A percentile compares a stretch with the other conserved stretches of the same genome.
These are phyloP conservation scores for Ciborinia camelliae DNA, from an alignment of 2,329 filamentous ascomycete species.

Conservation along the genomic window DNA sequence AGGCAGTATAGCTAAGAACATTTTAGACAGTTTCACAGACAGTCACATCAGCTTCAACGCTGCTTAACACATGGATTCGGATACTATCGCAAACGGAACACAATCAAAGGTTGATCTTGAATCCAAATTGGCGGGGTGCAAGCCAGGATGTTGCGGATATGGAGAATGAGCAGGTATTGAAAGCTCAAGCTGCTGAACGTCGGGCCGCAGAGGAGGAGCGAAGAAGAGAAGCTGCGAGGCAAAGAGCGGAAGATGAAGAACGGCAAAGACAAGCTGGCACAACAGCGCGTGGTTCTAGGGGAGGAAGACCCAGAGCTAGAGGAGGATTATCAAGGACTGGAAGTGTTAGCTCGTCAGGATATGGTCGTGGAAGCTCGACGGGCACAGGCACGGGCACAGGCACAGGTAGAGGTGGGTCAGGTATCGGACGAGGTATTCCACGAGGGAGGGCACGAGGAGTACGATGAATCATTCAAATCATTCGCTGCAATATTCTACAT, in stretches of 20 bases:
- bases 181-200: slow-evolving; percentile 74
- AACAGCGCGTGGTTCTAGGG: slow-evolving; percentile 37
- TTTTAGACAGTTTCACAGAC: slow-evolving; percentile 76
- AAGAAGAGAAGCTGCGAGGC: slow-evolving; percentile 66
- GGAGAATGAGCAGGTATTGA: slow-evolving; percentile 72
- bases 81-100: slow-evolving; percentile 97
- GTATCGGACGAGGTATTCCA: slow-evolving; percentile 47
- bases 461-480: slow-evolving; percentile 35
- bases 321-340: slow-evolving; percentile 30
- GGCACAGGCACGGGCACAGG: slow-evolving; percentile 18
- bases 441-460: slow-evolving; percentile 53
- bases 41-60: slow-evolving; percentile 79
- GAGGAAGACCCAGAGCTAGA: slow-evolving; percentile 33
- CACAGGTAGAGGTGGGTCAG: slow-evolving; percentile 41
- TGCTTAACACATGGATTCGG: slow-evolving; percentile 92
- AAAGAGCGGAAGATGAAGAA: slow-evolving; percentile 59
- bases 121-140: slow-evolving; percentile 86
- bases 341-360: slow-evolving; percentile 29
- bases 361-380: slow-evolving; percentile 17
- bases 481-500: slow-evolving; percentile 22
- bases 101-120: slow-evolving; percentile 86
- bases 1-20: slow-evolving; percentile 23
- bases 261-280: slow-evolving; percentile 44
- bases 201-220: slow-evolving; percentile 75
- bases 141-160: slow-evolving; percentile 81